A percentile compares a stretch with the other conserved stretches of the same genome.
phyloP scores from a whole-genome alignment of 2,329 filamentous ascomycete genomes.

The Colletotrichum sp. region DNA sequence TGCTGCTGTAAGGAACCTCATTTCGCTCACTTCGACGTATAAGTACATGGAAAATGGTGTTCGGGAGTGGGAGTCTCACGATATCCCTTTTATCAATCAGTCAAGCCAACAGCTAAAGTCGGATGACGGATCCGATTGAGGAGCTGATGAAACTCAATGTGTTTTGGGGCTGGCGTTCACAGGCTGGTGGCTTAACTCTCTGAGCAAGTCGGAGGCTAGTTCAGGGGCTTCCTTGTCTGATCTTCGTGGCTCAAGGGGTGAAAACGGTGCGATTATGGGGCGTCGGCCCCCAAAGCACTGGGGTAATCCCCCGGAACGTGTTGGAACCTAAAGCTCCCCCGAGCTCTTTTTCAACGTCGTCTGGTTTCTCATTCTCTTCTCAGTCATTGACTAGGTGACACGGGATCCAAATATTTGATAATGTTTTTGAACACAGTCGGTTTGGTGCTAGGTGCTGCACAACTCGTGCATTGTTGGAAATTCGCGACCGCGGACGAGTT shows the following conservation, averaged over 20 bases:
- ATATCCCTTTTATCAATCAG: not conserved
- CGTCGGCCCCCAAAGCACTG: not conserved
- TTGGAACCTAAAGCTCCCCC: not conserved
- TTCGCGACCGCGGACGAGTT: not conserved
- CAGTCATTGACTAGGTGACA: not conserved
- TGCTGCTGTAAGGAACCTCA: not conserved
- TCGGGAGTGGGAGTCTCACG: not conserved
- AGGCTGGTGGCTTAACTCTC: not conserved
- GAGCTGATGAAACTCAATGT: conserved; percentile 1
- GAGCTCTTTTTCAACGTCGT: not conserved
- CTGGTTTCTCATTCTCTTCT: not conserved
- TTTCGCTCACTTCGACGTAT: not conserved
- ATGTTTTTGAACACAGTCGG: not conserved
- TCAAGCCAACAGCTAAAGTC: not conserved
- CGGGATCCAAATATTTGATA: not conserved
- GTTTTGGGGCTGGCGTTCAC: not conserved
- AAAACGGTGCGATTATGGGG: not conserved
- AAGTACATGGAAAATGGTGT: not conserved
- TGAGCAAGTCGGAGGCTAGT: not conserved
- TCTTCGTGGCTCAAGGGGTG: not conserved
- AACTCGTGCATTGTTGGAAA: not conserved
- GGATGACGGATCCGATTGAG: not conserved
- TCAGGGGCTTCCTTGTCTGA: conserved; percentile 17
- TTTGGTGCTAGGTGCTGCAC: not conserved
- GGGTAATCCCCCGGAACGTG: not conserved